Conservation (phyloP, 805 yeast genomes). For the Wickerhamomyces mucosus region DNA sequence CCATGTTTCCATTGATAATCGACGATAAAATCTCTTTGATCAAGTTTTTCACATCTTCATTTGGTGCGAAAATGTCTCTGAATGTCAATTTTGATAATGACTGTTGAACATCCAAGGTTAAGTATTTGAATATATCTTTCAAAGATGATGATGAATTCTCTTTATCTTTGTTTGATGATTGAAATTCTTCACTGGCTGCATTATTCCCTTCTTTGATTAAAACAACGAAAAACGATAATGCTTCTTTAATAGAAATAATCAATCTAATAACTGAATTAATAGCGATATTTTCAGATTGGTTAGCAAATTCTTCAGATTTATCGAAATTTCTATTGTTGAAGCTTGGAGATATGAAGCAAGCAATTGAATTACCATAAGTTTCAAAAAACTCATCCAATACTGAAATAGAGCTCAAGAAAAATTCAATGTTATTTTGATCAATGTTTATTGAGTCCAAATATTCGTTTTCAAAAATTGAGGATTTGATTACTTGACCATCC, state of each 20-base stretch:
- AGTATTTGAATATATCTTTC: conserved; percentile 58
- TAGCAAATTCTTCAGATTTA: conserved; percentile 50
- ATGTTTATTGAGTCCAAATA: conserved; percentile 27
- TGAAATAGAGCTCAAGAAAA: conserved; percentile 58
- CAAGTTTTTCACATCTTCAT: conserved; percentile 39
- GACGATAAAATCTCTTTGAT: conserved; percentile 84
- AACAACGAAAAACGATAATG: conserved; percentile 77
- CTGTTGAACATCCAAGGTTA: conserved; percentile 58
- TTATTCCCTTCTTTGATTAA: conserved; percentile 60
- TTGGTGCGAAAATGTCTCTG: conserved; percentile 70
- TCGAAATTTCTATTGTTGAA: conserved; percentile 28
- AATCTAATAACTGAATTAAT: conserved; percentile 69
- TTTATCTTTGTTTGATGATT: background rate
- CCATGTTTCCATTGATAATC: conserved; percentile 78
- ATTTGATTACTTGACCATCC: conserved; percentile 20
- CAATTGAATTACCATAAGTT: conserved; percentile 51
- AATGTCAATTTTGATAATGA: conserved; percentile 60
- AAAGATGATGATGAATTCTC: conserved; percentile 20
- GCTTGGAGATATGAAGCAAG: conserved; percentile 51
- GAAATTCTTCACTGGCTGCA: conserved; percentile 7
- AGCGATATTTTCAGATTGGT: conserved; percentile 88
- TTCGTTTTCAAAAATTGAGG: conserved; percentile 32
- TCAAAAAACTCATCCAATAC: conserved; percentile 63
- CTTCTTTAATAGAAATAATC: conserved; percentile 75
- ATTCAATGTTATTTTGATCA: conserved; percentile 48